Conservation (phyloP, 1,284 basidiomycete species). For the Porodaedalea pini region DNA sequence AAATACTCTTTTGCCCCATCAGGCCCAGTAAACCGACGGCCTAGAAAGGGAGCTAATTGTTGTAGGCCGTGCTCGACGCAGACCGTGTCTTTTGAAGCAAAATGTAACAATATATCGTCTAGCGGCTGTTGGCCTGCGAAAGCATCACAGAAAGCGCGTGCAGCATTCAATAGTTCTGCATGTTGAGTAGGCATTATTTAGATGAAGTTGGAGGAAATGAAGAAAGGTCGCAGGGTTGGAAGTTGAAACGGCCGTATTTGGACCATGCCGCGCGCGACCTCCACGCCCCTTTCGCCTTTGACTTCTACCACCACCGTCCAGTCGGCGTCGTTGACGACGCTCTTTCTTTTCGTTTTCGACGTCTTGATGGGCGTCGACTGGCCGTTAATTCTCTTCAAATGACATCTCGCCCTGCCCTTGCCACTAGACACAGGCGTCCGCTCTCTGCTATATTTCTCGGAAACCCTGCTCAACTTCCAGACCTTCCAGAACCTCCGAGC, state of each 20-base stretch:
- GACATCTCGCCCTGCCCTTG: constrained; percentile 20
- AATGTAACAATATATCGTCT: constrained; percentile 45
- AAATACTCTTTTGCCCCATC: constrained; percentile 49
- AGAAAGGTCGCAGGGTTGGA: not conserved
- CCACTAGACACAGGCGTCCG: constrained; percentile 19
- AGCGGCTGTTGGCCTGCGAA: constrained; percentile 45
- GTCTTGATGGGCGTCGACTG: constrained; percentile 17
- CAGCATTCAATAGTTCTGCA: constrained; percentile 39
- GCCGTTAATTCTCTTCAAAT: constrained; percentile 14
- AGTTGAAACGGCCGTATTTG: not conserved
- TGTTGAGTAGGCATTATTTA: constrained; percentile 23
- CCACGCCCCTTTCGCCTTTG: constrained; percentile 8
- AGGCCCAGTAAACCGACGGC: constrained; percentile 44
- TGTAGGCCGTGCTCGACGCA: constrained; percentile 57
- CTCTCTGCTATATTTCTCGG: constrained; percentile 46
- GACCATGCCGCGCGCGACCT: constrained; percentile 3
- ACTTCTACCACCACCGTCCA: constrained; percentile 7
- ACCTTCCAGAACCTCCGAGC: constrained; percentile 67
- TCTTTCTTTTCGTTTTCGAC: constrained; percentile 1
- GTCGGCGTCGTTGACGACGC: constrained; percentile 17
- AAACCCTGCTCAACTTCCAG: constrained; percentile 43
- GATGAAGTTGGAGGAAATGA: not conserved
- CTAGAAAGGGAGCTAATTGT: constrained; percentile 56
- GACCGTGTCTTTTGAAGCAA: constrained; percentile 45
- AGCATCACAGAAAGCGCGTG: constrained; percentile 48